Evolutionary conservation across 306 rosid genomes (phyloP).

Genomic region (Cotoneaster glaucophyllus): DNA sequence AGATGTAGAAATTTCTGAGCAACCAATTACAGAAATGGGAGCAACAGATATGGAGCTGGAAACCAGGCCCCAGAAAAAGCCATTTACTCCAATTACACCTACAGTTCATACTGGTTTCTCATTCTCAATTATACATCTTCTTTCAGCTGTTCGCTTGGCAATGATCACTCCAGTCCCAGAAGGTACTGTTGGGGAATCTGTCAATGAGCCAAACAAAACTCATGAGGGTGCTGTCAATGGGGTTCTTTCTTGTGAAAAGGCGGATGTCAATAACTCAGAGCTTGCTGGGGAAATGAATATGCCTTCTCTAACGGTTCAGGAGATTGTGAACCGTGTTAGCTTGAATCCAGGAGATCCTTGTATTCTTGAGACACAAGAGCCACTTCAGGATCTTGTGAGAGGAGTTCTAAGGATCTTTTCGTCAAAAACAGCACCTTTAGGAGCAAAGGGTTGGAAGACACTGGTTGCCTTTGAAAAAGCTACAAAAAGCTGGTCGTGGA

Average conservation of each 20-base stretch:
- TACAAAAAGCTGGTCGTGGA: conserved; percentile 88
- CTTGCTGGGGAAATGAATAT: conserved; percentile 40
- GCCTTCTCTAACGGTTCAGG: conserved; percentile 70
- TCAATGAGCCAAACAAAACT: conserved; percentile 38
- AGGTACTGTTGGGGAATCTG: conserved; percentile 49
- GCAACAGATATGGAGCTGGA: conserved; percentile 66
- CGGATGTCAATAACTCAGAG: conserved; percentile 29
- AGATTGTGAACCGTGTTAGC: conserved; percentile 77
- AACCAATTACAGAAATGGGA: conserved; percentile 39
- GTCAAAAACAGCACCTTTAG: conserved; percentile 93
- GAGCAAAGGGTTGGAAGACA: conserved; percentile 94
- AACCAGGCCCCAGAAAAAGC: conserved; percentile 72
- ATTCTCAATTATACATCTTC: conserved; percentile 87
- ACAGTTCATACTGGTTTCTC: conserved; percentile 93
- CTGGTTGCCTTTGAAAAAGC: conserved; percentile 69
- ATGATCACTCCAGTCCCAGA: conserved; percentile 65
- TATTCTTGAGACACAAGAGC: conserved; percentile 96
- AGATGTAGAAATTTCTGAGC: conserved; percentile 60
- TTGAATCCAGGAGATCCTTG: conserved; percentile 93
- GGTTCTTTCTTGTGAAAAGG: conserved; percentile 37
- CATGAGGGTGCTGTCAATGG: conserved; percentile 39
- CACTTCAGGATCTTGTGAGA: conserved; percentile 94
- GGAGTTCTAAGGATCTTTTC: conserved; percentile 95
- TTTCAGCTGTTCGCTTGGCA: conserved; percentile 92
- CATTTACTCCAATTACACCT: conserved; percentile 78